Base-by-base conservation (phyloP, 768 basidiomycete species). In the Lactarius sanguifluus region DNA sequence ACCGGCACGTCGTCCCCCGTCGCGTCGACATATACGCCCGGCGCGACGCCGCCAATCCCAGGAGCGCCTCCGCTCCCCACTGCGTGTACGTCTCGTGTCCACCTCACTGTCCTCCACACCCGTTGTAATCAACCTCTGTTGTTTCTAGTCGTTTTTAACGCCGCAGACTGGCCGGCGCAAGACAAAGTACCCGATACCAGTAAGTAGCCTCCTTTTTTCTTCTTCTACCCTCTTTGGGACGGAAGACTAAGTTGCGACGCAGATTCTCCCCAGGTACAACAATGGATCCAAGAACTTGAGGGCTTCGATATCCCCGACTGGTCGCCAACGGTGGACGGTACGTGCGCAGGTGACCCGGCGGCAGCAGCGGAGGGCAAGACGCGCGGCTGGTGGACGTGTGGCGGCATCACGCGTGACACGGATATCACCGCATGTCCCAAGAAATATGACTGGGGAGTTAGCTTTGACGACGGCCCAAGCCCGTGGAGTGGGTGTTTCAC, bases 371-470 rank as follows among this genome's bases (percentile, higher is more conserved):
- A 88, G 54, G 84, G 87, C 40, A 77, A 82, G n/a, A 75, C 75
- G 55, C 85, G 85, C 70, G 92, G 92, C 54, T 96, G 93, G 93
- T 96, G 93, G 93, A 91, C 94, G 34, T 96, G 93, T 71, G 90
- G 92, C 72, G 88, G 88, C 13, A 81, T 80, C 71, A 86, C 86
- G 16, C 81, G 88, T 9, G 59, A 50, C 13, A 80, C 80, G 18
- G 83, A 94, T 75, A 86, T 94, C 69, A 81, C 83, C 47, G 74
- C 82, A 13, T 94, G 91, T 74, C 88, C 89, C 2, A 80, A 81
- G 69, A 86, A 87, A 74, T 64, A 81, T 66, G 88, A 85, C 1
- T 93, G 91, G 92, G 92, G 91, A 74, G 85, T 92, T 70, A 86
- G 86, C 75, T 91, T 89, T 73, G 92, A 94, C 73, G 95, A 97